Base-by-base conservation (phyloP, 768 basidiomycete species). In the Gautieria morchelliformis region DNA sequence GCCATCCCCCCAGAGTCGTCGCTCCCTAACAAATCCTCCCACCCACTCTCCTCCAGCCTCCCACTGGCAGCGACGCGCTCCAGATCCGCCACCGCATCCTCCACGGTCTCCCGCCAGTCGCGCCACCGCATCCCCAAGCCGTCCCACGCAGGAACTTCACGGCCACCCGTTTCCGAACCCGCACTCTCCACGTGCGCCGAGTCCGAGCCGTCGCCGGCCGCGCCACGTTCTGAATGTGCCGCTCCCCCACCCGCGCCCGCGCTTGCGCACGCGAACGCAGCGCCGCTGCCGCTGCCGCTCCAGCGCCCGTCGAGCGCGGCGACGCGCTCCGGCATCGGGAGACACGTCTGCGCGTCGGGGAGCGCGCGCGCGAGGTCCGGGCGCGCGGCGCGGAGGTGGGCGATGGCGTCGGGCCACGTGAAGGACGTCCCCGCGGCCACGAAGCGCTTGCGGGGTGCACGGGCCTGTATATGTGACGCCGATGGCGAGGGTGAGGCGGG, bases 321-420 rank as follows among this genome's bases (percentile, higher is more conserved):
- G n/a, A n/a, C n/a, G n/a, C n/a, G n/a, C n/a, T n/a, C n/a, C n/a
- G n/a, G n/a, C n/a, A n/a, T n/a, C n/a, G n/a, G n/a, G 2, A 27
- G 27, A 27, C 27, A 27, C 27, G 5, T 5, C 27, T 5, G 27
- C 27, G 2, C 27, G 5, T 27, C 27, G 3, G 27, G 27, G 5
- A 27, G 27, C 27, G 27, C 2, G 27, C 2, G 2, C 5, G n/a
- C n/a, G 27, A 69, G 54, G 39, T 62, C 64, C 6, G 70, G 67
- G 24, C 67, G 59, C 14, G 59, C 60, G 8, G 47, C 40, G 0
- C 48, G 59, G 15, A 71, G 46, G 24, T 68, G 35, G 35, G 62
- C 56, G 9, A 66, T 60, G 1, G 63, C 69, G 11, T 66, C 67
- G n/a, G 48, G 50, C 66, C 62, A 70, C 3, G 64, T 65, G 47